phyloP scores from a whole-genome alignment of 768 basidiomycete genomes.

The Leucocoprinus sp. region DNA sequence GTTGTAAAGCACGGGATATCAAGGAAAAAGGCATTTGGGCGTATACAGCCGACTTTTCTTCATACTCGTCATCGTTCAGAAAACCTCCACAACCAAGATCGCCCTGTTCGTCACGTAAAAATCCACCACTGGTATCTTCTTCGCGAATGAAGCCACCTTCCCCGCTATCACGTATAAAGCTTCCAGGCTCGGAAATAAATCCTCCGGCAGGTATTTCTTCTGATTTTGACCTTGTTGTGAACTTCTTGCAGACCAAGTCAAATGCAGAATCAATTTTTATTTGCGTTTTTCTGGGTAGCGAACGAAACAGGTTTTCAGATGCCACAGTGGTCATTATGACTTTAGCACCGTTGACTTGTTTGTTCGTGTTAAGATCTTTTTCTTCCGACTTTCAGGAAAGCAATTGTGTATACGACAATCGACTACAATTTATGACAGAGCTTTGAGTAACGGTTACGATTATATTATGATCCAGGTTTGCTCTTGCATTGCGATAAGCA shows the following conservation, averaged over 20 bases:
- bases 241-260: not conserved
- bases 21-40: slow-evolving; percentile 43
- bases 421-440: too few relatives aligned
- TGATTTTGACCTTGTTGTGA: not conserved
- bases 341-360: too few relatives aligned
- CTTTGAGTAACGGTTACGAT: too few relatives aligned
- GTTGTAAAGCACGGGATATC: slow-evolving; percentile 54
- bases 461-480: too few relatives aligned
- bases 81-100: slow-evolving; percentile 25
- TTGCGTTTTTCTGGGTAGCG: slow-evolving; percentile 3
- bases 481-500: too few relatives aligned
- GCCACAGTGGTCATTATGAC: slow-evolving; percentile 1
- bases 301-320: slow-evolving; percentile 7
- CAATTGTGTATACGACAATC: too few relatives aligned
- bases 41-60: slow-evolving; percentile 10
- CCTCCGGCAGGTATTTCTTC: not conserved
- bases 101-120: slow-evolving; percentile 9
- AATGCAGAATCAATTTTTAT: slow-evolving; percentile 13
- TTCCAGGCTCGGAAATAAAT: slow-evolving; percentile 2
- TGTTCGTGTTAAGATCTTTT: too few relatives aligned
- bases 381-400: too few relatives aligned
- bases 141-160: slow-evolving; percentile 15
- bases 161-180: slow-evolving; percentile 12
- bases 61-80: slow-evolving; percentile 17
- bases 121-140: slow-evolving; percentile 14